Conservation (phyloP, 805 yeast genomes). For the Lipomyces kockii region DNA sequence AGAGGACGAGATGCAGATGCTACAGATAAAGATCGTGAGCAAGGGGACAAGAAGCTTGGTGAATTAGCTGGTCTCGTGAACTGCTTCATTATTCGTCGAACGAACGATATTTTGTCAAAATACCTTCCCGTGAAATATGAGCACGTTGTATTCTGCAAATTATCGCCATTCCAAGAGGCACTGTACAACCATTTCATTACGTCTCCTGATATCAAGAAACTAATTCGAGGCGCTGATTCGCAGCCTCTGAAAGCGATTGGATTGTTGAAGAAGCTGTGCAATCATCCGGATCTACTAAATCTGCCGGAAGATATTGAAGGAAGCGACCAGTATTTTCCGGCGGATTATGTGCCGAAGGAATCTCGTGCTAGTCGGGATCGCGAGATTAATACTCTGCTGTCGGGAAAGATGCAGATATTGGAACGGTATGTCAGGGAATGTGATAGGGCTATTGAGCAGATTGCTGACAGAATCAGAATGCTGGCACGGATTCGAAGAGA, state of each 20-base stretch:
- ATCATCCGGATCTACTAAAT: slow-evolving; percentile 85
- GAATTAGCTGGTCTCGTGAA: slow-evolving; percentile 79
- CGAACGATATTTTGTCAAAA: slow-evolving; percentile 91
- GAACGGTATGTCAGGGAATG: slow-evolving; percentile 47
- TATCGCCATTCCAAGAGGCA: slow-evolving; percentile 74
- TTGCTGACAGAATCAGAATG: slow-evolving; percentile 48
- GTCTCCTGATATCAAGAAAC: slow-evolving; percentile 73
- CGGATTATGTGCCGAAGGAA: slow-evolving; percentile 62
- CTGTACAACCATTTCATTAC: slow-evolving; percentile 76
- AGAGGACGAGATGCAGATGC: slow-evolving; percentile 90
- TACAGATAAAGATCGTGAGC: slow-evolving; percentile 70
- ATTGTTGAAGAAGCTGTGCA: slow-evolving; percentile 84
- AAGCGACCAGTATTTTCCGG: slow-evolving; percentile 63
- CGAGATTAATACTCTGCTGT: slow-evolving; percentile 76
- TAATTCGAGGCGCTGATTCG: slow-evolving; percentile 66
- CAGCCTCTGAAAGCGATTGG: slow-evolving; percentile 93
- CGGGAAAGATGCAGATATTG: slow-evolving; percentile 85
- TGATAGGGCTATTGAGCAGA: slow-evolving; percentile 5
- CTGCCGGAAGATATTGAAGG: slow-evolving; percentile 81
- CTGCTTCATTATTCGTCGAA: slow-evolving; percentile 88
- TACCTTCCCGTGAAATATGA: slow-evolving; percentile 95
- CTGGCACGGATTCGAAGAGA: slow-evolving; percentile 73
- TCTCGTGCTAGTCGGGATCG: slow-evolving; percentile 60
- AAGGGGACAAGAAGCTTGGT: slow-evolving; percentile 69
- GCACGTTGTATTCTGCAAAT: slow-evolving; percentile 89